Evolutionary conservation across 2,329 filamentous ascomycete genomes (phyloP).

Genomic region (Trichoderma breve): DNA sequence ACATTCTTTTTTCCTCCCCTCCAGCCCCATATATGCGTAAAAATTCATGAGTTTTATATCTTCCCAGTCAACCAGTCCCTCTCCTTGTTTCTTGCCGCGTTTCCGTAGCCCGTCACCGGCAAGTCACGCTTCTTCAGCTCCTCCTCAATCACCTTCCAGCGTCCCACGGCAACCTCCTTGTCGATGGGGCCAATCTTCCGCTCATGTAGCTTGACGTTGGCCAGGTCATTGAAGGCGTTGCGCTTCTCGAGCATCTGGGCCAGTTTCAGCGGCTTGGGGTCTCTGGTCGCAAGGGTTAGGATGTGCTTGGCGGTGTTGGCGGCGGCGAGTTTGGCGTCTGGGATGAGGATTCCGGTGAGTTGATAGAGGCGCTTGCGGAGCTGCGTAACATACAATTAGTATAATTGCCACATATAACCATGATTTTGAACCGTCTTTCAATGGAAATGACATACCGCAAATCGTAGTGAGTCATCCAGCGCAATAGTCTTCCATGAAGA

Average conservation of each 20-base stretch:
- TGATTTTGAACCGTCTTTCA: neutral
- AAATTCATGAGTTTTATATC: conserved; percentile 16
- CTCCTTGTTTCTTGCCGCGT: conserved; percentile 43
- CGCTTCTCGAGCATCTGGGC: conserved; percentile 54
- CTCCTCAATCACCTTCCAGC: conserved; percentile 76
- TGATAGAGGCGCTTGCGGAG: conserved; percentile 77
- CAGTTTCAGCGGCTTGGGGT: conserved; percentile 61
- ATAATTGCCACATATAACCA: neutral
- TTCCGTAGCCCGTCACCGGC: conserved; percentile 51
- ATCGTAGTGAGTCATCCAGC: conserved; percentile 63
- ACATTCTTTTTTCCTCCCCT: neutral
- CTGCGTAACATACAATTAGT: conserved; percentile 45
- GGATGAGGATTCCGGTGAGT: conserved; percentile 72
- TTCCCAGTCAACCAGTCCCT: conserved; percentile 43
- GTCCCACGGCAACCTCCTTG: conserved; percentile 67
- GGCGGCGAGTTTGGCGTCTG: conserved; percentile 64
- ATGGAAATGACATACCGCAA: conserved; percentile 59
- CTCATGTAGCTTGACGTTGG: conserved; percentile 68
- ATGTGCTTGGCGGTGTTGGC: conserved; percentile 55
- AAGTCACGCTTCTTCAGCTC: conserved; percentile 64
- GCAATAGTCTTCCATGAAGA: conserved; percentile 57
- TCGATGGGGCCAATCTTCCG: conserved; percentile 68
- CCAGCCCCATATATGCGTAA: neutral
- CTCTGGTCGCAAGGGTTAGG: conserved; percentile 51
- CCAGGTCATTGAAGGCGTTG: conserved; percentile 48